Conservation (phyloP, 805 yeast species). For the Blastobotrys americana region DNA sequence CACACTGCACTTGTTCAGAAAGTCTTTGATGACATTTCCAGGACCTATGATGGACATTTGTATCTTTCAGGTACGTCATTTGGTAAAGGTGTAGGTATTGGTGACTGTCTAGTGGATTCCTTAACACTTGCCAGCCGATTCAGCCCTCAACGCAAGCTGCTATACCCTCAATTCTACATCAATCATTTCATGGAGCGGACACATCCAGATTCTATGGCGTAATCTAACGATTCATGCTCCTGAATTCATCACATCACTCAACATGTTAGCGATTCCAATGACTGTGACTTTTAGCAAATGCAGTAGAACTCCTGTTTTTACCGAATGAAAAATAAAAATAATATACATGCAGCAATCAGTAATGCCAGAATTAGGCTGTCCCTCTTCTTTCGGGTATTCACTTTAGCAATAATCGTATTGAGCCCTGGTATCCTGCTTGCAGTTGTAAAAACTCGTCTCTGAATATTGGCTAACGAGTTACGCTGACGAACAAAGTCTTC, state of each 20-base stretch:
- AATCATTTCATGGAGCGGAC: slow-evolving; percentile 23
- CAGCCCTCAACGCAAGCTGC: slow-evolving; percentile 25
- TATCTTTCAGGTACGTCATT: slow-evolving; percentile 74
- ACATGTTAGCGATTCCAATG: background rate
- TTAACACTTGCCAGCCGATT: slow-evolving; percentile 48
- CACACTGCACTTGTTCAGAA: slow-evolving; percentile 41
- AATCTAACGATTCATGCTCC: too few relatives aligned
- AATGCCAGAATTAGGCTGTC: slow-evolving; percentile 78
- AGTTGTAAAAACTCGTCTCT: slow-evolving; percentile 51
- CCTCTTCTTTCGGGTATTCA: slow-evolving; percentile 81
- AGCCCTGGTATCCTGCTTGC: slow-evolving; percentile 76
- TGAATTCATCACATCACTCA: slow-evolving; percentile 1
- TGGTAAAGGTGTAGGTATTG: slow-evolving; percentile 80
- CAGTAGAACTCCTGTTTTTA: too few relatives aligned
- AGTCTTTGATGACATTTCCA: slow-evolving; percentile 30
- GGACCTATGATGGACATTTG: slow-evolving; percentile 36
- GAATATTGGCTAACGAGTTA: slow-evolving; percentile 53
- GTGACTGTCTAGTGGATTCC: slow-evolving; percentile 69
- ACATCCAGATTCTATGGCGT: slow-evolving; percentile 24
- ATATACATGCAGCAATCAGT: slow-evolving; percentile 64
- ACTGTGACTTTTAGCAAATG: too few relatives aligned
- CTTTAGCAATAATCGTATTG: slow-evolving; percentile 63
- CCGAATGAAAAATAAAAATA: slow-evolving; percentile 53
- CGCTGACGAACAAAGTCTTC: slow-evolving; percentile 77
- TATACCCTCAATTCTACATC: slow-evolving; percentile 27